Evolutionary conservation across 805 yeast genomes (phyloP), one percentile per base, ranked within the genome.

Genomic region (Candida piceae): DNA sequence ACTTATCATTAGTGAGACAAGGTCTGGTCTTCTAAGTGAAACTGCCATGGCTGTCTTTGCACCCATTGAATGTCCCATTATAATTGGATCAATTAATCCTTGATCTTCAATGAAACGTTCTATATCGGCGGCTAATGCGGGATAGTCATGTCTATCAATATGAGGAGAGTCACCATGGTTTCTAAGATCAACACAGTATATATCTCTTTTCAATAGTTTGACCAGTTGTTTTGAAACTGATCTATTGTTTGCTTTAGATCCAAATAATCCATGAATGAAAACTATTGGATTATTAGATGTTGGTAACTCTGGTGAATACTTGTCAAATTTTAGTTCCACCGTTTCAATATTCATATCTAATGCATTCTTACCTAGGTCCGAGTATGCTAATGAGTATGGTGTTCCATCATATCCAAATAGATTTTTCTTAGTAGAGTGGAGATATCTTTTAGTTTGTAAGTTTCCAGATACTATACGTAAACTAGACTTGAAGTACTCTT

Each of bases 161-260:
- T 84, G 94, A 1, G 96, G 96, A 2, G 96, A 84, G n/a, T 72
- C 78, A 2, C 98, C 98, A 56, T 89, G 96, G 60, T 93, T 89
- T 42, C 98, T 67, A 40, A 89, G 66, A 56, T 90, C 97, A 13
- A 83, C 53, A 46, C 85, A 73, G 53, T 72, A 81, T 4, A 83
- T 77, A 42, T 80, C 79, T 31, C 87, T 61, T 18, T 64, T 57
- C 40, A 82, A 52, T 10, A 52, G 46, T 16, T 58, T 58, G 12
- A 76, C 70, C 23, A 82, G 57, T 35, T 67, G 70, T 50, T 74
- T 76, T 8, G 87, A 84, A n/a, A 89, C 85, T 0, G 86, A 67
- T 40, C 96, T 64, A 51, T 85, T 86, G 58, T 88, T 90, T n/a
- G 73, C 50, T 48, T 76, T 83, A 36, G 83, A 78, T 2, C 97